Percentiles rank a stretch among this genome's conserved stretches.
phyloP scores from a whole-genome alignment of 768 basidiomycete species.

The Suillus subluteus region DNA sequence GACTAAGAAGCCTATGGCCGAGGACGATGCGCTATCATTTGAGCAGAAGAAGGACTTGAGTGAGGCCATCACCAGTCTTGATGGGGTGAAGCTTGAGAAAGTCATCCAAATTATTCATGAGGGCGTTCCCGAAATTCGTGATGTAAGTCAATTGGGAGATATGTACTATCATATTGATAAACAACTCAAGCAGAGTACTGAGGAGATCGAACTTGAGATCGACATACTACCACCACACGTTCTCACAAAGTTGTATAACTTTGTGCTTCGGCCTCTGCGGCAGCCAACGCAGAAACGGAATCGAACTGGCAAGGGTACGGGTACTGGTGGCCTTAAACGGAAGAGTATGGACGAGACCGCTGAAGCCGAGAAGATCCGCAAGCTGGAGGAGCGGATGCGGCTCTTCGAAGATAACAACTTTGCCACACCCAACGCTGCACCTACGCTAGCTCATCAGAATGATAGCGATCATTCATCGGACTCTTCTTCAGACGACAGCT shows the following conservation, averaged over 20 bases:
- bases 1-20: constrained; percentile 54
- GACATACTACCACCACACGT: constrained; percentile 86
- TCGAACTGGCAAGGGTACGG: constrained; percentile 75
- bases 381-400: constrained; percentile 85
- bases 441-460: constrained; percentile 34
- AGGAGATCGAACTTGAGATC: constrained; percentile 99
- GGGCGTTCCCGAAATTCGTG: constrained; percentile 90
- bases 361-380: constrained; percentile 93
- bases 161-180: constrained; percentile 20
- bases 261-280: constrained; percentile 81
- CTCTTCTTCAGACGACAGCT: constrained; percentile 80
- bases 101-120: constrained; percentile 96
- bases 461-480: constrained; percentile 80
- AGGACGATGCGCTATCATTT: constrained; percentile 22
- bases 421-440: constrained; percentile 32
- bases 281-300: constrained; percentile 68
- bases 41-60: too few relatives aligned
- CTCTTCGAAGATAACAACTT: constrained; percentile 63
- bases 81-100: constrained; percentile 81
- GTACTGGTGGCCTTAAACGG: constrained; percentile 88
- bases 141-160: constrained; percentile 58
- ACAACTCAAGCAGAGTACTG: constrained; percentile 69
- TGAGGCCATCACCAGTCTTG: constrained; percentile 68
- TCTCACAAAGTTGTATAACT: constrained; percentile 93
- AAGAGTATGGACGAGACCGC: constrained; percentile 98